Evolutionary conservation across 495 filamentous ascomycete species (phyloP), one percentile per base, ranked within the genome.

Genomic region (Hypoxylon rickii): DNA sequence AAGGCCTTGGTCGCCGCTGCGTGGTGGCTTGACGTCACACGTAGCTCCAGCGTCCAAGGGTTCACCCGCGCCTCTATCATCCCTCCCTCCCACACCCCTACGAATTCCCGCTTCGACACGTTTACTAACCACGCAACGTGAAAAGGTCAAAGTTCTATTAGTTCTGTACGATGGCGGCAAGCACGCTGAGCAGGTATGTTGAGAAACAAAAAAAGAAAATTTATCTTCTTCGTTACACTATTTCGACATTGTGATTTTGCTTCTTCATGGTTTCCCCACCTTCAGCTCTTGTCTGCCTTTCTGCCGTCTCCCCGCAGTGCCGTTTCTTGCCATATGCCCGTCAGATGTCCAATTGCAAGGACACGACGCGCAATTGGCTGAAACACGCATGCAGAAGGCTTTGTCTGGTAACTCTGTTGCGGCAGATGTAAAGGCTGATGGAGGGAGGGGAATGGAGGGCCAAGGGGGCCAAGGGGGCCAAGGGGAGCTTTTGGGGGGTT

Each of bases 71-170:
- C 7, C 36, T 24, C 33, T 56, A 13, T 49, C 37, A 13, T 52
- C 40, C 38, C 52, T 34, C 22, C 43, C 24, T 12, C 32, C 31
- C 47, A 24, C 21, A 42, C 39, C 37, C 29, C 15, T 51, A 21
- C 51, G 54, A 54, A 38, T 54, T 38, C 61, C 61, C 18, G 51
- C 51, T 51, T 64, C 55, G 50, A 57, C 62, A 11, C 75, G 73
- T 48, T 48, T 74, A 70, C 76, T 79, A 65, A 79, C 76, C 42
- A 73, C 69, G 37, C 43, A 56, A 62, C 76, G 71, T 69, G 72
- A 78, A 79, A 72, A 80, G 77, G 77, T 80, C 71, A 83, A 83
- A 68, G 79, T 83, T 57, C 74, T 83, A 46, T 58, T 73, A 51
- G 76, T 82, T 45, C 70, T 83, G 47, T 83, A 83, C 69, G 80